Base-by-base conservation (phyloP, 768 basidiomycete genomes). In the Hydnomerulius pinastri region DNA sequence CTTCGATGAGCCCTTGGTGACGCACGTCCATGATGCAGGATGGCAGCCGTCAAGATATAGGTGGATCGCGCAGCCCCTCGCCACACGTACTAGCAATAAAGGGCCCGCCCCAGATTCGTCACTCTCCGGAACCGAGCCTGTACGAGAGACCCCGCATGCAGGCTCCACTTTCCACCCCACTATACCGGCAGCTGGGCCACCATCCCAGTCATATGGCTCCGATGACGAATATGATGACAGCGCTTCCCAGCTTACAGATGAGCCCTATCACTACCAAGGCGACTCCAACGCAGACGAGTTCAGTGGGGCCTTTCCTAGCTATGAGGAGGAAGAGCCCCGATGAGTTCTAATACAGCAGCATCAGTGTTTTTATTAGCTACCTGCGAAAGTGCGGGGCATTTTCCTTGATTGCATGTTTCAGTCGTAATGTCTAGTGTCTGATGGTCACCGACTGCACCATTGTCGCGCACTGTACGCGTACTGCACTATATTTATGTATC, bases 1-100 rank as follows among this genome's bases (percentile, higher is more conserved):
- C 36, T 77, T 78, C 56, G 77, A 79, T 37, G 69, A 71, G 29
- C 75, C 77, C 40, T 56, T 78, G 48, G 71, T 78, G 29, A 73
- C 70, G 21, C 70, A 76, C n/a, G 73, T 74, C 30, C 72, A 71
- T 39, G 72, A 72, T 49, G 56, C 56, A 33, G 73, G 71, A 39
- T 68, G 39, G 58, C 69, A 65, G 36, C 74, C 70, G 10, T 53
- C 62, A 18, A 71, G 66, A 57, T 64, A 66, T 29, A 63, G 71
- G 40, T 78, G 76, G 77, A 69, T 78, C 10, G 56, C 70, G 28
- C 75, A 72, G 49, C 56, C 68, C 67, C 30, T 56, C 69, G n/a
- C 53, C 59, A 37, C 67, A 59, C 33, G 56, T 48, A 56, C 67
- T 15, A 69, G 64, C 56, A 54, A 56, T 41, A 65, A 59, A n/a